These are phyloP conservation scores for Naganishia onofrii DNA, from an alignment of 768 basidiomycete species.

Conservation along the genomic window DNA sequence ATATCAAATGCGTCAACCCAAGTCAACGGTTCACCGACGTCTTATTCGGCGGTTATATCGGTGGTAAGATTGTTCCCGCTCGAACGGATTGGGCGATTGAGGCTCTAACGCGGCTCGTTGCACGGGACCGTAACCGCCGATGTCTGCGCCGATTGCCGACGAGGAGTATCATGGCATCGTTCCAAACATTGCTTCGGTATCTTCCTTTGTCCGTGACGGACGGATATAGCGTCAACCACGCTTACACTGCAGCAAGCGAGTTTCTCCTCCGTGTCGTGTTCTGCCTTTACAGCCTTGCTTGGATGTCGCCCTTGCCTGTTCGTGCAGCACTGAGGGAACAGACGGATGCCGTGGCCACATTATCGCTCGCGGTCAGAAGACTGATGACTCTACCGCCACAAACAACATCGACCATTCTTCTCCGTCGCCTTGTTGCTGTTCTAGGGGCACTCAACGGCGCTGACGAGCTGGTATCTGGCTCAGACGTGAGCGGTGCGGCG, in stretches of 20 bases:
- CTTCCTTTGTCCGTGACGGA: constrained; percentile 77
- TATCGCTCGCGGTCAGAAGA: constrained; percentile 54
- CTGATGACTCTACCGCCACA: constrained; percentile 19
- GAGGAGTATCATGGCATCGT: constrained; percentile 61
- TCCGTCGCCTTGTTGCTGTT: constrained; percentile 50
- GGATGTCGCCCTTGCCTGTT: constrained; percentile 71
- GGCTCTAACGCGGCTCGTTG: constrained; percentile 73
- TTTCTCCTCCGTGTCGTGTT: constrained; percentile 76
- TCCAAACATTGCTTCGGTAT: constrained; percentile 72
- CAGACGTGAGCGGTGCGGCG: not conserved
- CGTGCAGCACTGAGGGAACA: constrained; percentile 68
- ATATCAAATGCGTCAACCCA: constrained; percentile 60
- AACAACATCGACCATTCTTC: constrained; percentile 42
- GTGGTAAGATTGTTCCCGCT: constrained; percentile 56
- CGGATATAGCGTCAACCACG: constrained; percentile 55
- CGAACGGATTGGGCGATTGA: constrained; percentile 77
- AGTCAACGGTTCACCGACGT: constrained; percentile 52
- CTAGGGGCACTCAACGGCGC: constrained; percentile 48
- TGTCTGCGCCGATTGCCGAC: constrained; percentile 65
- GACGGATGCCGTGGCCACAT: constrained; percentile 67
- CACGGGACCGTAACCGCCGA: constrained; percentile 74
- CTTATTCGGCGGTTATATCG: constrained; percentile 15
- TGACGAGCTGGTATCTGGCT: constrained; percentile 19
- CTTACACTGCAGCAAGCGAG: constrained; percentile 66
- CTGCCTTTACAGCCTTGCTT: constrained; percentile 81